A percentile compares a stretch with the other conserved stretches of the same genome.
Evolutionary conservation across 441 rosid species (phyloP).

Genomic region (Corymbia citriodora): DNA sequence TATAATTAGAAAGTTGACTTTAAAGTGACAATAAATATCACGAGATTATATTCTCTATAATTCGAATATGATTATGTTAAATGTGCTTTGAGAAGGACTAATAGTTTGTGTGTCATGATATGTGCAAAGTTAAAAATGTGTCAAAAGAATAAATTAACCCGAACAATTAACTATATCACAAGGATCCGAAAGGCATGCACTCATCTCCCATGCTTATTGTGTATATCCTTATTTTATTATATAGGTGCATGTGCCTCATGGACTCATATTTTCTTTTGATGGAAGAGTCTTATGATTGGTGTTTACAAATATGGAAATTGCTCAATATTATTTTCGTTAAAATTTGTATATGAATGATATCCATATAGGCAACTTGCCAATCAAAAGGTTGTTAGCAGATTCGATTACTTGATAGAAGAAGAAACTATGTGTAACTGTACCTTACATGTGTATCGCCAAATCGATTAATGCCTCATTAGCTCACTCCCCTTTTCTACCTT

Average conservation of each 20-base stretch:
- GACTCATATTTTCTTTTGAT: background rate
- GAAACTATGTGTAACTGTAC: background rate
- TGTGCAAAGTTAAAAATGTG: background rate
- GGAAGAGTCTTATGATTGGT: background rate
- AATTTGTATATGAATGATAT: background rate
- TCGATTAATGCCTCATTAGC: background rate
- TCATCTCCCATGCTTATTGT: background rate
- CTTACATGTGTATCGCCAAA: background rate
- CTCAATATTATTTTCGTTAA: background rate
- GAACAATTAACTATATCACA: background rate
- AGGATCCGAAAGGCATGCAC: background rate
- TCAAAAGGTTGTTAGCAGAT: background rate
- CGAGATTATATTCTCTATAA: background rate
- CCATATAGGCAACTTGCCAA: background rate
- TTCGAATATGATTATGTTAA: background rate
- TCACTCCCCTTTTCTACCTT: background rate
- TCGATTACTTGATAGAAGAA: background rate
- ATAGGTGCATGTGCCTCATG: background rate
- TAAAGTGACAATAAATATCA: background rate
- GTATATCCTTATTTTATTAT: background rate
- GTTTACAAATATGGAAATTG: background rate
- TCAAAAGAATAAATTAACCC: background rate
- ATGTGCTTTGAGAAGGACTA: background rate
- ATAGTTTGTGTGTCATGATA: background rate
- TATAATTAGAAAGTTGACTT: background rate